Percentiles rank a stretch among this genome's conserved stretches.
phyloP scores from a whole-genome alignment of 495 filamentous ascomycete species.

The Penicillium verhagenii region DNA sequence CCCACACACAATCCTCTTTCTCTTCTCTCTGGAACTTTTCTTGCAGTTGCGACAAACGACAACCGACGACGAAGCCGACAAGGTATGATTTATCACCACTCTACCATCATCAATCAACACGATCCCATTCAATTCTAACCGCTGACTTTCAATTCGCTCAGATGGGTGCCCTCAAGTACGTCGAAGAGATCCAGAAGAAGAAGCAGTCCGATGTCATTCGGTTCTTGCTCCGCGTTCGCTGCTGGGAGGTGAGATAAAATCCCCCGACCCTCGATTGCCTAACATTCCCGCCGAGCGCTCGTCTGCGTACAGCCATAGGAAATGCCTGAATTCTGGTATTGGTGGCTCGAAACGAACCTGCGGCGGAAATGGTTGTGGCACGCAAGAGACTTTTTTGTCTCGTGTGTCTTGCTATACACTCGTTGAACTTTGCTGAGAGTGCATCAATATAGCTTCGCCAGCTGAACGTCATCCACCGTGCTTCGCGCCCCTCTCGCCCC shows the following conservation, averaged over 20 bases:
- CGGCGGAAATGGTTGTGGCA: conserved; percentile 51
- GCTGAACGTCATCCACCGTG: conserved; percentile 98
- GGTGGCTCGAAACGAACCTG: conserved; percentile 36
- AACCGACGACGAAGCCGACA: conserved; percentile 52
- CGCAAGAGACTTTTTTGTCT: conserved; percentile 31
- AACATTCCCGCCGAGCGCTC: conserved; percentile 48
- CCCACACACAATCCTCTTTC: conserved; percentile 48
- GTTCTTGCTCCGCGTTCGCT: conserved; percentile 98
- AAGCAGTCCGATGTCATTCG: conserved; percentile 99
- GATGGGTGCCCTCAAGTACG: conserved; percentile 97
- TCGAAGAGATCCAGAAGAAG: conserved; percentile 99
- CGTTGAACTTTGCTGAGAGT: conserved; percentile 99
- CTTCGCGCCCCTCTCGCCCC: conserved; percentile 94
- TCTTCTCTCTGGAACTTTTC: conserved; percentile 38
- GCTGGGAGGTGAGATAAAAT: conserved; percentile 95
- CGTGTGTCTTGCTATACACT: conserved; percentile 88
- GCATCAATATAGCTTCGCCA: conserved; percentile 99
- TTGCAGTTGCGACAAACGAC: conserved; percentile 47
- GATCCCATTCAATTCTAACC: conserved; percentile 4
- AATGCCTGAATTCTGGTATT: conserved; percentile 37
- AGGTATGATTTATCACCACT: conserved; percentile 47
- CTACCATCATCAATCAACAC: not conserved
- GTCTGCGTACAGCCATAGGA: conserved; percentile 44
- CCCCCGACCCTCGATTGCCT: conserved; percentile 46
- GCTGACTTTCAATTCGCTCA: conserved; percentile 26